Conservation (phyloP, 257 asterid genomes). For the Penstemon eatonii region DNA sequence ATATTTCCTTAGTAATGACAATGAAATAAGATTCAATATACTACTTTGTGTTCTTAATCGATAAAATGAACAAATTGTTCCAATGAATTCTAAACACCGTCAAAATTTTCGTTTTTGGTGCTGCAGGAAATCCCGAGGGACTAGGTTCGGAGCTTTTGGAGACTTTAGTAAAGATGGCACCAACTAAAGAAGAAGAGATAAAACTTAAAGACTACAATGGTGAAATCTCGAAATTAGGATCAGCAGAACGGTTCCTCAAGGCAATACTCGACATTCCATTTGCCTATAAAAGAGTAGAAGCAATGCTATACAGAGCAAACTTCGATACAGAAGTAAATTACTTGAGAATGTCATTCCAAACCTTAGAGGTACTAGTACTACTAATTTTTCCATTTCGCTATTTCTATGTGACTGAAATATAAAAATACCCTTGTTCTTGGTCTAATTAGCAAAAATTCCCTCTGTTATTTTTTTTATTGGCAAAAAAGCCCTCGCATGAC, state of each 20-base stretch:
- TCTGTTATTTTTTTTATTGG: too few species aligned
- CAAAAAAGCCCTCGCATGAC: too few species aligned
- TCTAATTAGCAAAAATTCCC: too few species aligned
- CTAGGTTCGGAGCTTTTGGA: slow-evolving; percentile 83
- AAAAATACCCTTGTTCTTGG: too few species aligned
- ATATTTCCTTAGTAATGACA: not conserved
- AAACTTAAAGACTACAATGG: slow-evolving; percentile 60
- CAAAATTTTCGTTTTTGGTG: slow-evolving; percentile 6
- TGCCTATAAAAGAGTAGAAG: slow-evolving; percentile 91
- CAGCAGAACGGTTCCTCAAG: slow-evolving; percentile 85
- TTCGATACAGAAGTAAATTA: slow-evolving; percentile 77
- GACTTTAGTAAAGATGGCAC: slow-evolving; percentile 95
- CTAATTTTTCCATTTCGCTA: slow-evolving; percentile 15
- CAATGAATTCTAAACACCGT: slow-evolving; percentile 4
- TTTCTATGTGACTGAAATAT: not conserved
- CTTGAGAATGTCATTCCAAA: slow-evolving; percentile 72
- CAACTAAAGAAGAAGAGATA: slow-evolving; percentile 89
- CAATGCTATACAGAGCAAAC: slow-evolving; percentile 76
- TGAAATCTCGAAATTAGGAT: slow-evolving; percentile 64
- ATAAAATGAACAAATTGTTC: not conserved
- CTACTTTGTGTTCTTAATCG: not conserved
- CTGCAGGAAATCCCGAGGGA: slow-evolving; percentile 81
- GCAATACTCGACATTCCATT: slow-evolving; percentile 80
- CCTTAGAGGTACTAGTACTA: slow-evolving; percentile 80
- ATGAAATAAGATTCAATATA: not conserved